These are phyloP conservation scores for Tagetes erecta DNA, from an alignment of 129 eudicot species.

Conservation along the genomic window DNA sequence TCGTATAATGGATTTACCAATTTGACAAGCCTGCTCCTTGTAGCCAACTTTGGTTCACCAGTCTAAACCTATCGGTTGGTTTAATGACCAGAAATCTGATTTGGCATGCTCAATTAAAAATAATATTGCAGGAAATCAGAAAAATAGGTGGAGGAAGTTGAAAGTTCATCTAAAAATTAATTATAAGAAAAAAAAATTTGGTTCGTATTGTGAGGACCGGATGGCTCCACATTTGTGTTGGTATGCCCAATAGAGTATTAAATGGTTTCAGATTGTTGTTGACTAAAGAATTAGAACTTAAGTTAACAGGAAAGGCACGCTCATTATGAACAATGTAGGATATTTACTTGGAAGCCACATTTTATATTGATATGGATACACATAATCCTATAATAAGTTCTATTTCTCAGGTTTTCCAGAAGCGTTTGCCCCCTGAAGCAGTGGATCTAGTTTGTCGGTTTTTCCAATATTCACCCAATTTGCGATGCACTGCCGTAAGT, in stretches of 20 bases:
- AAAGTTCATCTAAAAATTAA: background rate
- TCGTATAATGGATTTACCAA: constrained; percentile 15
- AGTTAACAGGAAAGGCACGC: background rate
- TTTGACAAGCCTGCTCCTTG: constrained; percentile 5
- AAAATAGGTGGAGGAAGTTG: background rate
- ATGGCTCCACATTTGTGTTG: background rate
- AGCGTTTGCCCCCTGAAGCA: constrained; percentile 98
- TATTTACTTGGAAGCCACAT: background rate
- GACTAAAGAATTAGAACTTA: background rate
- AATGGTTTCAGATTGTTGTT: background rate
- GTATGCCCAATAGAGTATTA: background rate
- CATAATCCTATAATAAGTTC: background rate
- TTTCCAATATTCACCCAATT: constrained; percentile 96
- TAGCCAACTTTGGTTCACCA: constrained; percentile 15
- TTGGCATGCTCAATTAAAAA: background rate
- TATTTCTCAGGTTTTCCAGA: constrained; percentile 82
- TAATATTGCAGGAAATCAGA: constrained; percentile 12
- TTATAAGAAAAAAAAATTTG: background rate
- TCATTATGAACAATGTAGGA: background rate
- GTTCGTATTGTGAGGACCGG: background rate
- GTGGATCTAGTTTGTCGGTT: constrained; percentile 94
- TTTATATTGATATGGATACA: constrained; percentile 9
- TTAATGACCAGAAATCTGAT: constrained; percentile 13
- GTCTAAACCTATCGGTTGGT: constrained; percentile 12
- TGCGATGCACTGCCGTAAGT: constrained; percentile 99